Evolutionary conservation across 2,329 filamentous ascomycete species (phyloP).

Genomic region (Bipolaris bicolor): DNA sequence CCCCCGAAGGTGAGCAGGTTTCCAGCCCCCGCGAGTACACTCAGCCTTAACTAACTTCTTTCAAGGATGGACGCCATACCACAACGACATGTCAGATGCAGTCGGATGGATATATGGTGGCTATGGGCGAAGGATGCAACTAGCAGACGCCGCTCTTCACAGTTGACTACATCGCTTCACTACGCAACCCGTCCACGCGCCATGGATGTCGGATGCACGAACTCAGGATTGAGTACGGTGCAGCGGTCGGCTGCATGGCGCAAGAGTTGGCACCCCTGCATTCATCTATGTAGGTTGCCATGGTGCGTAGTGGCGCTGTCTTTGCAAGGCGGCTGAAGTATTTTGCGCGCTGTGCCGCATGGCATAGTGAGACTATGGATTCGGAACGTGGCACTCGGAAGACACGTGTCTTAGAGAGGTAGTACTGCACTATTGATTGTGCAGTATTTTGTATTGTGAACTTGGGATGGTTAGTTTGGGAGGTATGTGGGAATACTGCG

Average conservation of each 20-base stretch:
- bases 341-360: constrained; percentile 1
- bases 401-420: not conserved
- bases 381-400: not conserved
- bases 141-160: constrained; percentile 36
- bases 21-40: not conserved
- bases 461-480: not conserved
- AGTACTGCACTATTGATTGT: constrained; percentile 6
- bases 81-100: constrained; percentile 46
- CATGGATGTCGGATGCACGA: constrained; percentile 9
- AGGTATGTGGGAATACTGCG: not conserved
- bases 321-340: not conserved
- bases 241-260: not conserved
- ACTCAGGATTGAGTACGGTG: constrained; percentile 2
- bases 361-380: not conserved
- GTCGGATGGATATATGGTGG: constrained; percentile 47
- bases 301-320: constrained; percentile 1
- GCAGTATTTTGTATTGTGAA: not conserved
- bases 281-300: not conserved
- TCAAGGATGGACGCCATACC: constrained; percentile 43
- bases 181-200: constrained; percentile 8
- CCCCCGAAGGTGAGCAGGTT: constrained; percentile 32
- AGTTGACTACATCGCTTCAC: constrained; percentile 22
- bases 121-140: constrained; percentile 39
- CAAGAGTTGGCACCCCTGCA: not conserved
- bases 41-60: not conserved